phyloP scores from a whole-genome alignment of 495 filamentous ascomycete genomes.

The Hypoxylon lenormandii region DNA sequence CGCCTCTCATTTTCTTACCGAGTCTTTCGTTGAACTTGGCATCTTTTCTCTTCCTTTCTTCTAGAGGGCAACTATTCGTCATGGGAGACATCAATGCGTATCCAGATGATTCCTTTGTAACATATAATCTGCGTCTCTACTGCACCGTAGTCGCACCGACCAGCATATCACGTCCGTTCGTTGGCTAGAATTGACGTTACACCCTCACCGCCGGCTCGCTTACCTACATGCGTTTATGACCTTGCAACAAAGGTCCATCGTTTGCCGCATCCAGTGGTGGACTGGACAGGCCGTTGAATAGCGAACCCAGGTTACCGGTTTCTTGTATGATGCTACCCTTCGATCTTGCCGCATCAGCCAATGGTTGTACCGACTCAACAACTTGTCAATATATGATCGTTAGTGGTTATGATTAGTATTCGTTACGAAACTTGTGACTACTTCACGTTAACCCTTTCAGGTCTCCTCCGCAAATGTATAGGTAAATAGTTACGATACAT shows the following conservation, averaged over 20 bases:
- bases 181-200: conserved; percentile 3
- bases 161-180: background rate
- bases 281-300: conserved; percentile 2
- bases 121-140: background rate
- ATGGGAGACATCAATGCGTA: conserved; percentile 2
- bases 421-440: conserved; percentile 1
- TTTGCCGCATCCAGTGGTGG: conserved; percentile 12
- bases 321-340: conserved; percentile 28
- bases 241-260: conserved; percentile 6
- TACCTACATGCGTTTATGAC: background rate
- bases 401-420: background rate
- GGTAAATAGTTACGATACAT: no score
- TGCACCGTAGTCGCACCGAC: background rate
- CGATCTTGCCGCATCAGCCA: conserved; percentile 12
- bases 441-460: background rate
- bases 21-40: background rate
- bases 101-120: background rate
- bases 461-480: background rate
- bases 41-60: background rate
- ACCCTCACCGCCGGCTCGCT: conserved; percentile 3
- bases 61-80: background rate
- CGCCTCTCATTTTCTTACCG: background rate
- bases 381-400: background rate
- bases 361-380: conserved; percentile 1
- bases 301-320: conserved; percentile 35